Evolutionary conservation across 2,329 filamentous ascomycete species (phyloP).

Genomic region (Fusarium temperatum): DNA sequence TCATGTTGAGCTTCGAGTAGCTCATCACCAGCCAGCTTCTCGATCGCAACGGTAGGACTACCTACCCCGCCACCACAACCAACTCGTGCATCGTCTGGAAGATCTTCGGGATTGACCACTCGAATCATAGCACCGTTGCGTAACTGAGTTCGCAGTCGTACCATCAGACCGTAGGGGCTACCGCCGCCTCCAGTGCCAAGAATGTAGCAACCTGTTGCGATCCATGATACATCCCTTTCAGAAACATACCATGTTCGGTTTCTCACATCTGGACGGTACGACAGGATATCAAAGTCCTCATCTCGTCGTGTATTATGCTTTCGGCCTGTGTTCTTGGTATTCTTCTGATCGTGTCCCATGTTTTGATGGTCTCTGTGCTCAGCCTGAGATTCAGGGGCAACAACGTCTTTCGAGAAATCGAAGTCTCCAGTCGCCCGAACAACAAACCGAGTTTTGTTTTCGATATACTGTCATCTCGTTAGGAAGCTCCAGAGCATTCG

Average conservation of each 20-base stretch:
- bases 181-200: constrained; percentile 70
- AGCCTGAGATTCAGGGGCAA: background rate
- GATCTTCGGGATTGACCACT: constrained; percentile 60
- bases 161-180: constrained; percentile 60
- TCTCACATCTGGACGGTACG: constrained; percentile 60
- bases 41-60: constrained; percentile 67
- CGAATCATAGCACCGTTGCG: constrained; percentile 59
- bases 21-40: constrained; percentile 68
- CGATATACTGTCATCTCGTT: constrained; percentile 53
- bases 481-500: background rate
- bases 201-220: constrained; percentile 68
- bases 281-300: constrained; percentile 47
- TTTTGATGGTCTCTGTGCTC: constrained; percentile 12
- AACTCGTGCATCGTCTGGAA: constrained; percentile 61
- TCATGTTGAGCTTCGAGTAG: constrained; percentile 60
- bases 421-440: constrained; percentile 68
- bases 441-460: constrained; percentile 64
- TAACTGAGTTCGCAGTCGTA: constrained; percentile 61
- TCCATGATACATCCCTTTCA: constrained; percentile 66
- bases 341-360: constrained; percentile 37
- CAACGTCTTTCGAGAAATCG: constrained; percentile 48
- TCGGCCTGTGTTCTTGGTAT: background rate
- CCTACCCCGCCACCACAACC: constrained; percentile 67
- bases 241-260: constrained; percentile 65
- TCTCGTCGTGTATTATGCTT: background rate